Conservation (phyloP, 2,329 filamentous ascomycete genomes). For the Colletotrichum abscissum region DNA sequence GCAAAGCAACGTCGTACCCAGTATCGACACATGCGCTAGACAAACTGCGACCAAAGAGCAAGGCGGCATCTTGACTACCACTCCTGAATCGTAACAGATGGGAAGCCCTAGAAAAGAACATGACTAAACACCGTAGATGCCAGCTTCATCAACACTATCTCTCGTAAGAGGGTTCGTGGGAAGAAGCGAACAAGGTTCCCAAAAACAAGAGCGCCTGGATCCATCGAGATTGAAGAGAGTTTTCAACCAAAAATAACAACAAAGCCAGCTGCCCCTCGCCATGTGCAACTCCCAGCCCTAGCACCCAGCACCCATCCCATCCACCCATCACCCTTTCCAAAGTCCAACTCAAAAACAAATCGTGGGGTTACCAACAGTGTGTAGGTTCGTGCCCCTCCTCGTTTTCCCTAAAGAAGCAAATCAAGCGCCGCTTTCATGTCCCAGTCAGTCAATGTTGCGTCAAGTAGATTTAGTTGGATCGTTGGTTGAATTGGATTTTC, state of each 20-base stretch:
- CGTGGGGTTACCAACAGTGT: no score
- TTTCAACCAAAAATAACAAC: not conserved
- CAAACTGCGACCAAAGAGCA: not conserved
- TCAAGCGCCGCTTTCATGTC: conserved; percentile 6
- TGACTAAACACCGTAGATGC: not conserved
- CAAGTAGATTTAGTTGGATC: not conserved
- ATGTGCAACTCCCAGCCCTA: not conserved
- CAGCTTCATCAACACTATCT: not conserved
- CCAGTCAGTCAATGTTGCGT: not conserved
- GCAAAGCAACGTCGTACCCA: not conserved
- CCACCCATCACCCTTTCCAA: not conserved
- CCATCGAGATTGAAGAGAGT: not conserved
- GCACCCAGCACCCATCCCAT: no score
- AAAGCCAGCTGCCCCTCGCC: not conserved
- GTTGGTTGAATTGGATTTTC: not conserved
- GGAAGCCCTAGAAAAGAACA: not conserved
- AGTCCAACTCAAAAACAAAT: not conserved
- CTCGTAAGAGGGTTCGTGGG: not conserved
- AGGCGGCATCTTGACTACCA: not conserved
- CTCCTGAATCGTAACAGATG: not conserved
- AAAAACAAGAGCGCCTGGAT: not conserved
- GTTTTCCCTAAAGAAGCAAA: not conserved
- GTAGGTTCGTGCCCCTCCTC: not conserved
- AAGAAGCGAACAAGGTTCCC: not conserved
- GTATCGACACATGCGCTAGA: not conserved